Evolutionary conservation across 2,329 filamentous ascomycete genomes (phyloP).

Genomic region (Ophiognomonia clavigignenti-juglandacearum): DNA sequence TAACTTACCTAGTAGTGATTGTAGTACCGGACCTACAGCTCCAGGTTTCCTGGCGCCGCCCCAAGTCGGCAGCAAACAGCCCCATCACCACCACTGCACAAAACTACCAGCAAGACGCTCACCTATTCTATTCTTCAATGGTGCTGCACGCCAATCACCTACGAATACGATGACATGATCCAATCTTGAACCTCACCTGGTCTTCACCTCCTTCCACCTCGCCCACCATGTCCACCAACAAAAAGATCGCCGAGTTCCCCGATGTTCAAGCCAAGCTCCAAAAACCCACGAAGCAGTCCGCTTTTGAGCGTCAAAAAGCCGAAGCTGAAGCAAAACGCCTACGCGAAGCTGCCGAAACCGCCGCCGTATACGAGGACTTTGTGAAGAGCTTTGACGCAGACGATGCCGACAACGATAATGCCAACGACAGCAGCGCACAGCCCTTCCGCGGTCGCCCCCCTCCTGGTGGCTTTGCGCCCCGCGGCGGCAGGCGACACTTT

Average conservation of each 20-base stretch:
- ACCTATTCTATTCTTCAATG: neutral
- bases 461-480: conserved; percentile 15
- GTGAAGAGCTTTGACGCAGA: conserved; percentile 72
- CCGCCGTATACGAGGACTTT: conserved; percentile 82
- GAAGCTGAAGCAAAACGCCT: conserved; percentile 84
- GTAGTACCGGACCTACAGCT: too few species aligned
- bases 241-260: conserved; percentile 56
- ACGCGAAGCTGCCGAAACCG: conserved; percentile 81
- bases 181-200: neutral
- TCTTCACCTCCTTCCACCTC: too few species aligned
- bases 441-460: neutral
- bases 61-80: too few species aligned
- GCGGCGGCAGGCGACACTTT: conserved; percentile 58
- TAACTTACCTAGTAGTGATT: too few species aligned
- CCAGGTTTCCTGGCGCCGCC: too few species aligned
- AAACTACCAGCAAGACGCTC: too few species aligned
- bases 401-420: conserved; percentile 30
- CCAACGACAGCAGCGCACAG: neutral
- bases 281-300: conserved; percentile 76
- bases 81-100: too few species aligned
- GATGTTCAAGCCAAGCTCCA: conserved; percentile 73
- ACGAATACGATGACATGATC: conserved; percentile 4
- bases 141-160: neutral
- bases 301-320: conserved; percentile 83
- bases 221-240: conserved; percentile 41